phyloP scores from a whole-genome alignment of 2,329 filamentous ascomycete genomes.

The Cytospora mali region DNA sequence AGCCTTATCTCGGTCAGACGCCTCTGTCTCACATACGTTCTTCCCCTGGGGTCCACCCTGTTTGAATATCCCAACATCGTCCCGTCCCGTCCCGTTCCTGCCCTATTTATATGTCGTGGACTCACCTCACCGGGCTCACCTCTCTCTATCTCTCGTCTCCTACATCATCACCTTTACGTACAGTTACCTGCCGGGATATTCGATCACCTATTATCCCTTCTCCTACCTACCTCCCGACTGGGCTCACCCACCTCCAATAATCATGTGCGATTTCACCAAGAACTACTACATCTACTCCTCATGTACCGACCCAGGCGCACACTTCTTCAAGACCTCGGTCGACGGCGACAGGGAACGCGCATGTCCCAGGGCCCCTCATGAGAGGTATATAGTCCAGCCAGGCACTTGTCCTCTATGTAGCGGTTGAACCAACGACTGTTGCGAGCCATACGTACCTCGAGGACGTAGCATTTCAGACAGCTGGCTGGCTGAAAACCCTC shows the following conservation, averaged over 20 bases:
- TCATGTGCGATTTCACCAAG: conserved; percentile 68
- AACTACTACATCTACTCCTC: conserved; percentile 78
- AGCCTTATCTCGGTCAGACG: conserved; percentile 24
- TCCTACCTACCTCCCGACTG: not conserved
- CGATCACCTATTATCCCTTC: not conserved
- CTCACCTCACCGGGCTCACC: conserved; percentile 9
- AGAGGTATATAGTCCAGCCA: conserved; percentile 71
- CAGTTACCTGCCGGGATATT: not conserved
- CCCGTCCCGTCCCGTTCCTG: conserved; percentile 4
- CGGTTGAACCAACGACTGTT: conserved; percentile 6
- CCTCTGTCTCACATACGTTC: conserved; percentile 15
- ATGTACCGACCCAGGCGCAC: conserved; percentile 68
- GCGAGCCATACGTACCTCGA: not conserved
- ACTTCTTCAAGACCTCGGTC: conserved; percentile 71
- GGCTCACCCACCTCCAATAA: not conserved
- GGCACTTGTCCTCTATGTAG: conserved; percentile 61
- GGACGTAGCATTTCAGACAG: not conserved
- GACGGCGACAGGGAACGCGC: conserved; percentile 64
- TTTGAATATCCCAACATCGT: conserved; percentile 7
- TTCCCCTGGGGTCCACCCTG: conserved; percentile 12
- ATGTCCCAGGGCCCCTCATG: conserved; percentile 68
- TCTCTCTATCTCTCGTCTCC: not conserved
- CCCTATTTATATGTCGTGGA: conserved; percentile 20
- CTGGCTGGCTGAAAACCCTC: not conserved
- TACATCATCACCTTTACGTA: not conserved